Conservation (phyloP, 1,284 basidiomycete species). For the Ganoderma resinaceum region DNA sequence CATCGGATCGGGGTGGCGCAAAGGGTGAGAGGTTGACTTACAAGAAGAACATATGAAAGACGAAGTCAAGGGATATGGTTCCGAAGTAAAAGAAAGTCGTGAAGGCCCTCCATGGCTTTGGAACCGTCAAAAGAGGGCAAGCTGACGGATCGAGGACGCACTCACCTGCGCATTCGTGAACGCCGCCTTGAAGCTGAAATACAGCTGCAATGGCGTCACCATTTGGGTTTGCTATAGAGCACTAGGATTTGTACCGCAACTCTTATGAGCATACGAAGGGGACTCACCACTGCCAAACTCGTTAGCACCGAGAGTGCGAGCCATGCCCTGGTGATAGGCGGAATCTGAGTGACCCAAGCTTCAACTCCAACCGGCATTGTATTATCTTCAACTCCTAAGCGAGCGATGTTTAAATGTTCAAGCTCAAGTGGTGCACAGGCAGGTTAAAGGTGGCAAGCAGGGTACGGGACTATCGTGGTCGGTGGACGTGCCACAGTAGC, state of each 20-base stretch:
- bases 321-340: slow-evolving; percentile 89
- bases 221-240: slow-evolving; percentile 84
- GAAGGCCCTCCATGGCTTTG: slow-evolving; percentile 84
- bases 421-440: neutral
- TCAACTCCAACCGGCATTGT: slow-evolving; percentile 81
- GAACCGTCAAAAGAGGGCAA: neutral
- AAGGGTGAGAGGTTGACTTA: slow-evolving; percentile 50
- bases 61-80: slow-evolving; percentile 89
- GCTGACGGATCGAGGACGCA: slow-evolving; percentile 22
- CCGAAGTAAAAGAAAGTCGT: slow-evolving; percentile 99
- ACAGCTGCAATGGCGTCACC: slow-evolving; percentile 89
- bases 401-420: neutral
- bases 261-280: slow-evolving; percentile 3
- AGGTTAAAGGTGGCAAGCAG: neutral
- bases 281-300: slow-evolving; percentile 86
- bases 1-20: neutral
- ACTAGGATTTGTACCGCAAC: neutral
- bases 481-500: slow-evolving; percentile 1
- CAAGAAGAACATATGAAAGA: slow-evolving; percentile 99
- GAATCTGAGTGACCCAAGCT: slow-evolving; percentile 87
- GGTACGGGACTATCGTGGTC: slow-evolving; percentile 13
- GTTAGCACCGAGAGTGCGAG: slow-evolving; percentile 78
- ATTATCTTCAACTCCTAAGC: neutral
- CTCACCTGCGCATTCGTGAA: slow-evolving; percentile 82
- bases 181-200: slow-evolving; percentile 88